A percentile compares a stretch with the other conserved stretches of the same genome.
phyloP scores from a whole-genome alignment of 352 stramenopile genomes.

The Saprolegnia parasitica region DNA sequence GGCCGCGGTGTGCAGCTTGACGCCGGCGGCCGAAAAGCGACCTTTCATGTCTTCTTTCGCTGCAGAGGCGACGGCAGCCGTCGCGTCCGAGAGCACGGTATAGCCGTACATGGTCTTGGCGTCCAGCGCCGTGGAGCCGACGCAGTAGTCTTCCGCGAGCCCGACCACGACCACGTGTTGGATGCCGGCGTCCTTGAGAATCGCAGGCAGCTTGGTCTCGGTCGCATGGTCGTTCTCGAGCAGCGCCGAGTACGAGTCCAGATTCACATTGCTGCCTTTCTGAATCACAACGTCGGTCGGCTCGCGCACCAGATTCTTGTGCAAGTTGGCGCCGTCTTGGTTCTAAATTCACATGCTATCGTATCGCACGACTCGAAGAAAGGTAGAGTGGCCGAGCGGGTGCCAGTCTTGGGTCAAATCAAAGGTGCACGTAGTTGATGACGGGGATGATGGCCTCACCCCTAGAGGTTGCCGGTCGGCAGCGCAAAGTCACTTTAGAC shows the following conservation, averaged over 20 bases:
- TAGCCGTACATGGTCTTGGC: constrained; percentile 1
- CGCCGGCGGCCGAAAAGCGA: too few species aligned
- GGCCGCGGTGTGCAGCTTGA: too few species aligned
- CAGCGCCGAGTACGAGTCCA: constrained; percentile 26
- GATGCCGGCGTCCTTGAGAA: constrained; percentile 12
- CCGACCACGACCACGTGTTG: constrained; percentile 20
- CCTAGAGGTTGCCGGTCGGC: neutral
- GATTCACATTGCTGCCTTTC: constrained; percentile 1
- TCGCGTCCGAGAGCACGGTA: neutral
- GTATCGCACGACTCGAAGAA: too few species aligned
- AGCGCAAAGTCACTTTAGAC: constrained; percentile 33
- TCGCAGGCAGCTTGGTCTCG: constrained; percentile 7
- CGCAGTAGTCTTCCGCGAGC: constrained; percentile 26
- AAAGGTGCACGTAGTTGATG: neutral
- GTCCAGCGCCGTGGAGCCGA: constrained; percentile 23
- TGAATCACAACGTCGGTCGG: constrained; percentile 26
- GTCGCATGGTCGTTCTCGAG: constrained; percentile 19
- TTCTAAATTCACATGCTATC: too few species aligned
- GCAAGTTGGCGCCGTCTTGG: neutral
- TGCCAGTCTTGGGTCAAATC: constrained; percentile 33
- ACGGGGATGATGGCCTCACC: neutral
- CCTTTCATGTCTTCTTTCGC: too few species aligned
- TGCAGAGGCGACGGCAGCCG: neutral
- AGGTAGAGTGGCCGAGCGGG: constrained; percentile 30
- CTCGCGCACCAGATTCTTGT: neutral